Conservation (phyloP, 2,329 filamentous ascomycete species). For the Aciculosporium take region DNA sequence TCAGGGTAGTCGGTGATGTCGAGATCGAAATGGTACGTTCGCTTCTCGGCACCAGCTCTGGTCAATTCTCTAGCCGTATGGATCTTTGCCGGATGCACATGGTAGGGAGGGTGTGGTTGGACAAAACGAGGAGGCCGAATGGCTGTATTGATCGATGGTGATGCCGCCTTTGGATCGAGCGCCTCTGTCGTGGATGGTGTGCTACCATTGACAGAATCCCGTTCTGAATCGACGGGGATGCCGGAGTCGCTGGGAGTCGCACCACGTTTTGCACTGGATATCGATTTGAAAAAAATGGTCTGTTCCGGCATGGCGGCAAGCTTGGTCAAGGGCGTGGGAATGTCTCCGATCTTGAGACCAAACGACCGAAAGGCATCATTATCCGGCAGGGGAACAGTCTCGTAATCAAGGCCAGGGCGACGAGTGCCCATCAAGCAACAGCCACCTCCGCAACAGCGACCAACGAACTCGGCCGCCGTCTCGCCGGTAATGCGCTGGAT, state of each 20-base stretch:
- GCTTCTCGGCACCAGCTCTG: constrained; percentile 77
- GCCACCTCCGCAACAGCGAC: constrained; percentile 49
- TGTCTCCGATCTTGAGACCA: constrained; percentile 57
- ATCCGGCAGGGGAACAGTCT: constrained; percentile 48
- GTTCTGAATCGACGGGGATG: constrained; percentile 27
- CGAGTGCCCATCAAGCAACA: constrained; percentile 42
- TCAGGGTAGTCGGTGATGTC: constrained; percentile 90
- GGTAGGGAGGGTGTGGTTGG: constrained; percentile 84
- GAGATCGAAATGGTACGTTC: constrained; percentile 93
- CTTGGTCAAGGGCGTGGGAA: constrained; percentile 60
- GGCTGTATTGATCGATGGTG: constrained; percentile 39
- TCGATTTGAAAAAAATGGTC: constrained; percentile 54
- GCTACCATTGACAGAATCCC: constrained; percentile 8
- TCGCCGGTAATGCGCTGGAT: constrained; percentile 51
- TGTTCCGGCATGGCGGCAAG: constrained; percentile 59
- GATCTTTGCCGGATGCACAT: constrained; percentile 81
- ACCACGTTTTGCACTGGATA: constrained; percentile 23
- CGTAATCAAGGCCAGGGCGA: constrained; percentile 34
- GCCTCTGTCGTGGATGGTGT: constrained; percentile 19
- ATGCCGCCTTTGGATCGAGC: constrained; percentile 10
- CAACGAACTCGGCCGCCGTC: constrained; percentile 46
- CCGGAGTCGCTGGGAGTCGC: constrained; percentile 36
- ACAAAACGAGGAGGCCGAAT: constrained; percentile 77
- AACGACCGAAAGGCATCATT: constrained; percentile 77
- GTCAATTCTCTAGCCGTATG: constrained; percentile 79